A percentile compares a stretch with the other conserved stretches of the same genome.
phyloP scores from a whole-genome alignment of 1,139 yeast species.

The Yamadazyma atmosphaerica region DNA sequence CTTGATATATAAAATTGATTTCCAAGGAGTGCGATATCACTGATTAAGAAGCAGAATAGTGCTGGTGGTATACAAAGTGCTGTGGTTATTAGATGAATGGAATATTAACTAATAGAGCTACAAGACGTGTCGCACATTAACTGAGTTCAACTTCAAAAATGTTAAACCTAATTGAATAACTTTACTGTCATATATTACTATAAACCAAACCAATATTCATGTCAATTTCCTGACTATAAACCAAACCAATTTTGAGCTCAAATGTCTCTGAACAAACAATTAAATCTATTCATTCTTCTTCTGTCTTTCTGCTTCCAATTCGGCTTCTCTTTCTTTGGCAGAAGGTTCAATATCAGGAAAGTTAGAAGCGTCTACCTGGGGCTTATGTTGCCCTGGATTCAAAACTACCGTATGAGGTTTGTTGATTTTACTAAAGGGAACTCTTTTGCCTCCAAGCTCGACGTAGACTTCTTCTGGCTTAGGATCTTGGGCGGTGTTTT shows the following conservation, averaged over 20 bases:
- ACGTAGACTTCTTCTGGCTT: conserved; percentile 29
- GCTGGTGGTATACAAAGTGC: too few relatives aligned
- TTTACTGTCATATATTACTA: neutral
- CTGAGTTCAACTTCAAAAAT: too few relatives aligned
- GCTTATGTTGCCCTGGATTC: conserved; percentile 29
- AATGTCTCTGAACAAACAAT: too few relatives aligned
- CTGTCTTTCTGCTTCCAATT: conserved; percentile 11
- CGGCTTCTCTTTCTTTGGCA: conserved; percentile 29
- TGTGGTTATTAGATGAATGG: too few relatives aligned
- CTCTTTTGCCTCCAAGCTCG: conserved; percentile 36
- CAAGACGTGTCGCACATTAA: too few relatives aligned
- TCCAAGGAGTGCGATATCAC: too few relatives aligned
- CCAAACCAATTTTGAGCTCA: neutral
- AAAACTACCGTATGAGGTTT: conserved; percentile 45
- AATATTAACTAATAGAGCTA: too few relatives aligned
- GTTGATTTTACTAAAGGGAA: conserved; percentile 38
- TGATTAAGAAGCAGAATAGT: too few relatives aligned
- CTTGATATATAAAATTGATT: too few relatives aligned
- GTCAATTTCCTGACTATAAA: neutral
- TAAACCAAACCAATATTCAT: too few relatives aligned
- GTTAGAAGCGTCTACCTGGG: conserved; percentile 23
- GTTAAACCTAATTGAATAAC: too few relatives aligned
- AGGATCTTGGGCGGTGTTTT: neutral
- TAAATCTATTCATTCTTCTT: conserved; percentile 7
- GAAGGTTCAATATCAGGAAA: conserved; percentile 31